A percentile compares a stretch with the other conserved stretches of the same genome.
phyloP scores from a whole-genome alignment of 129 eudicot genomes.

The Centrapalus pauciflorus region DNA sequence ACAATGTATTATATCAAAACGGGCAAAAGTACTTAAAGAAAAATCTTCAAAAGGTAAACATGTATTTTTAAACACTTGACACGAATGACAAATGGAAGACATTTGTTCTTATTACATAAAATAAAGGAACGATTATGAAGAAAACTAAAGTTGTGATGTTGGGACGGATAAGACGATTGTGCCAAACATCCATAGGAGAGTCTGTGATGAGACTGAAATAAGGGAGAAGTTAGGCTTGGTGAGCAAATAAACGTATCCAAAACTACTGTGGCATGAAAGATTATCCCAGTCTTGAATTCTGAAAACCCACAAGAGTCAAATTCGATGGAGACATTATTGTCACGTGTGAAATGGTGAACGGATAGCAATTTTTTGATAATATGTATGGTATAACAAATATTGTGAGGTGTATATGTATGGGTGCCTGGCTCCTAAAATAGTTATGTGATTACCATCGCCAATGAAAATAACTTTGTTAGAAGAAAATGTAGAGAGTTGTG shows the following conservation, averaged over 20 bases:
- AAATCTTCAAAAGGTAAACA: not conserved
- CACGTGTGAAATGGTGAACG: not conserved
- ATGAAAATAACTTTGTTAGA: not conserved
- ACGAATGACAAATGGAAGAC: not conserved
- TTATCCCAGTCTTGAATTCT: too few relatives aligned
- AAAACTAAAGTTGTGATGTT: not conserved
- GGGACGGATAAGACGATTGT: not conserved
- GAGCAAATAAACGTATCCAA: not conserved
- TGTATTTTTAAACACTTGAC: not conserved
- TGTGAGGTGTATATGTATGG: not conserved
- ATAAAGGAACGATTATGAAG: not conserved
- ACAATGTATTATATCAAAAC: constrained; percentile 11
- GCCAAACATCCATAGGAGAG: too few relatives aligned
- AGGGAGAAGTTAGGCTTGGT: not conserved
- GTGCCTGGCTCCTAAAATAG: too few relatives aligned
- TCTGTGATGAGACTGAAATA: not conserved
- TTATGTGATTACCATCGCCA: not conserved
- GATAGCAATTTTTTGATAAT: not conserved
- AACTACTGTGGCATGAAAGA: too few relatives aligned
- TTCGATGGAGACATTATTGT: not conserved
- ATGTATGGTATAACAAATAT: not conserved
- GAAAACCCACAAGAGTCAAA: too few relatives aligned
- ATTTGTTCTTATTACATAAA: not conserved
- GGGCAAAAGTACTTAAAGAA: not conserved
- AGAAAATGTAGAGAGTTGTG: not conserved